phyloP scores from a whole-genome alignment of 106 monocot species.

The Acanthochlamys bracteata region DNA sequence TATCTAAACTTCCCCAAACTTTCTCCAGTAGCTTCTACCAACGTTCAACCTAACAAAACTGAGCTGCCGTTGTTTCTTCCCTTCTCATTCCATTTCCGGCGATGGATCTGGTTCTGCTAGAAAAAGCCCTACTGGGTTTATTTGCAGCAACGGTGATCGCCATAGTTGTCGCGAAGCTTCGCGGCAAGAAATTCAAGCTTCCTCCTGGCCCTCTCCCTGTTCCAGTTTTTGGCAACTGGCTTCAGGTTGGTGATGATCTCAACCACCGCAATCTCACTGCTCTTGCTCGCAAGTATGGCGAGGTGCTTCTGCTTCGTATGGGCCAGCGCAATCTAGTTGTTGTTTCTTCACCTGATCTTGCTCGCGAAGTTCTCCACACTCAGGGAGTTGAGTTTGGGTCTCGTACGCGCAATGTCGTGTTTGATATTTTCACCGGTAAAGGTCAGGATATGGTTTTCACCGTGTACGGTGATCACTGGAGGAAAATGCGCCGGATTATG shows the following conservation, averaged over 20 bases:
- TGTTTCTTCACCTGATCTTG: slow-evolving; percentile 58
- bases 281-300: slow-evolving; percentile 51
- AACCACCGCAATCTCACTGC: slow-evolving; percentile 58
- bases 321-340: slow-evolving; percentile 67
- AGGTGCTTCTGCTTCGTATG: slow-evolving; percentile 62
- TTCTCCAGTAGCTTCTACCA: no score
- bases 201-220: slow-evolving; percentile 60
- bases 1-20: no score
- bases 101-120: slow-evolving; percentile 68
- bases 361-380: slow-evolving; percentile 68
- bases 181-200: slow-evolving; percentile 59
- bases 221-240: slow-evolving; percentile 75
- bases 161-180: slow-evolving; percentile 47
- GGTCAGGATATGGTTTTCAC: slow-evolving; percentile 95
- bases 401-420: slow-evolving; percentile 76
- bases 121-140: slow-evolving; percentile 67
- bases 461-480: slow-evolving; percentile 82
- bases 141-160: slow-evolving; percentile 53
- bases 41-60: no score
- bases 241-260: slow-evolving; percentile 73
- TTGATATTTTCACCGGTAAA: slow-evolving; percentile 79
- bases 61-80: not conserved
- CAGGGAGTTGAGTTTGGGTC: slow-evolving; percentile 85
- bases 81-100: not conserved
- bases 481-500: slow-evolving; percentile 90